A percentile compares a stretch with the other conserved stretches of the same genome.
Conservation (phyloP, 202 grass and related monocot species). For the Brachypodium distachyon region DNA sequence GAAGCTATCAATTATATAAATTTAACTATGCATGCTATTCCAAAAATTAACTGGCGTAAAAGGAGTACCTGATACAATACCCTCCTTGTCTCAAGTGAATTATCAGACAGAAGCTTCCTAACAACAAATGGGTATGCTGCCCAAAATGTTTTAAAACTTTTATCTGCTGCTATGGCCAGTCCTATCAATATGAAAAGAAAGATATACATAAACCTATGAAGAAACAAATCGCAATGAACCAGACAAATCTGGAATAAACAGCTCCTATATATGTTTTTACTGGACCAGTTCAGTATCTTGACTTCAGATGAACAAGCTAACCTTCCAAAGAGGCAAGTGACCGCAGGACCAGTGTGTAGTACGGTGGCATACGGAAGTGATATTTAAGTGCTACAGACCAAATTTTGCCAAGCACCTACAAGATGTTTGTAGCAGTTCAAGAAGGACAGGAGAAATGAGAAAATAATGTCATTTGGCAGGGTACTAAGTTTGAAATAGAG, state of each 20-base stretch:
- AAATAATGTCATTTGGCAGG: not conserved
- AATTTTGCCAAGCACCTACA: slow-evolving; percentile 89
- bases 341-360: slow-evolving; percentile 81
- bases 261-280: not conserved
- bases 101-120: slow-evolving; percentile 76
- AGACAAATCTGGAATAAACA: not conserved
- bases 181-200: slow-evolving; percentile 41
- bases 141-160: slow-evolving; percentile 91
- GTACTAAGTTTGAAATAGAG: not conserved
- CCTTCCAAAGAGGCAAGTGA: slow-evolving; percentile 98
- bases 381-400: slow-evolving; percentile 88
- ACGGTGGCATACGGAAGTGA: slow-evolving; percentile 92
- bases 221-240: not conserved
- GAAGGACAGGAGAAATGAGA: not conserved
- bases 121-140: slow-evolving; percentile 92
- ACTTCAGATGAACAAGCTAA: slow-evolving; percentile 35
- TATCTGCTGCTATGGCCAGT: slow-evolving; percentile 63
- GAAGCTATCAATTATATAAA: not conserved
- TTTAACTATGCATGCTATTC: not conserved
- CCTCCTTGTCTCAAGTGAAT: slow-evolving; percentile 72
- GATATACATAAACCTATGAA: not conserved
- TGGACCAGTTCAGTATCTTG: not conserved
- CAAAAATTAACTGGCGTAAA: not conserved
- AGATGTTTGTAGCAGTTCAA: slow-evolving; percentile 19
- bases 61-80: slow-evolving; percentile 64